Evolutionary conservation across 2,329 filamentous ascomycete genomes (phyloP).

Genomic region (Pseudogymnoascus sp.): DNA sequence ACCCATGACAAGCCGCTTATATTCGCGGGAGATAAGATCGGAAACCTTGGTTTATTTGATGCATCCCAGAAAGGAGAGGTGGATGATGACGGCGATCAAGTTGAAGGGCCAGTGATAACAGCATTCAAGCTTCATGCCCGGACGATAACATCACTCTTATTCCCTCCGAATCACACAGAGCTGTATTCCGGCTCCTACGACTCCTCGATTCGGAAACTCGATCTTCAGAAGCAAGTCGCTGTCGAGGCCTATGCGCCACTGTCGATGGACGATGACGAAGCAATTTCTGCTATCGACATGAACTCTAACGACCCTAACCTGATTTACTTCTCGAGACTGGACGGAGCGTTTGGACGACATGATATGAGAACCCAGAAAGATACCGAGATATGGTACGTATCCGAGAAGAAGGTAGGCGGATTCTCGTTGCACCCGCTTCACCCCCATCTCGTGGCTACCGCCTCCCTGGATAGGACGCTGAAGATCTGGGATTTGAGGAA

Average conservation of each 20-base stretch:
- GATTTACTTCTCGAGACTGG: conserved; percentile 79
- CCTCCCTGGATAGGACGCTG: conserved; percentile 78
- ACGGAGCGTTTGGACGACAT: conserved; percentile 71
- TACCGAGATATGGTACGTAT: conserved; percentile 63
- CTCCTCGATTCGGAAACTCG: conserved; percentile 78
- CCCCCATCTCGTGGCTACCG: conserved; percentile 78
- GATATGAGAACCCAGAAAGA: conserved; percentile 59
- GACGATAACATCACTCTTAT: conserved; percentile 78
- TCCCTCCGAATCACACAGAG: conserved; percentile 62
- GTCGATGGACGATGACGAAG: conserved; percentile 61
- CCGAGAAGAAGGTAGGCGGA: conserved; percentile 91
- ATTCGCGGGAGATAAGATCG: conserved; percentile 91
- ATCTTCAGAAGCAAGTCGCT: conserved; percentile 71
- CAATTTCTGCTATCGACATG: conserved; percentile 79
- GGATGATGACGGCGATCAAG: conserved; percentile 57
- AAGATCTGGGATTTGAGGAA: conserved; percentile 90
- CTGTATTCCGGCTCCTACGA: conserved; percentile 88
- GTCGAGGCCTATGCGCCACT: conserved; percentile 72
- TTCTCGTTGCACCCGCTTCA: conserved; percentile 76
- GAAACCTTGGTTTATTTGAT: conserved; percentile 84
- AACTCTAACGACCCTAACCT: conserved; percentile 59
- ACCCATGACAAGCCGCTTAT: conserved; percentile 76
- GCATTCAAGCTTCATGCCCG: conserved; percentile 84
- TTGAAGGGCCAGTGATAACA: conserved; percentile 68
- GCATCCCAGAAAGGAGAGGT: conserved; percentile 58